Percentiles rank a stretch among this genome's conserved stretches.
These are phyloP conservation scores for Daldinia decipiens DNA, from an alignment of 495 filamentous ascomycete genomes.

Conservation along the genomic window DNA sequence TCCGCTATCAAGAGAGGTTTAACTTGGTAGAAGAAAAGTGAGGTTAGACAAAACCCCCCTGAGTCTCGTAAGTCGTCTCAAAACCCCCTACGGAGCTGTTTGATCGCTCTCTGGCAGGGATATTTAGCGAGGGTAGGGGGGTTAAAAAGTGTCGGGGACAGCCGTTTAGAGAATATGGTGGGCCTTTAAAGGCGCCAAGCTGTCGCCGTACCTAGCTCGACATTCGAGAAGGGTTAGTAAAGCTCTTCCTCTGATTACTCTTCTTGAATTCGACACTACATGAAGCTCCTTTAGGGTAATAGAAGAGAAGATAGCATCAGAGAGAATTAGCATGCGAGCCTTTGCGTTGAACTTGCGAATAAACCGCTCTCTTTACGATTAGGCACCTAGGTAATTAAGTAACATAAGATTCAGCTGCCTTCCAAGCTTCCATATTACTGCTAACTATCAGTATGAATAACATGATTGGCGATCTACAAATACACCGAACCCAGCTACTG, in stretches of 20 bases:
- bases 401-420: not conserved
- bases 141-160: slow-evolving; percentile 13
- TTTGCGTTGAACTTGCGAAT: not conserved
- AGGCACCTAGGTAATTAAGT: not conserved
- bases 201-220: slow-evolving; percentile 23
- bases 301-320: not conserved
- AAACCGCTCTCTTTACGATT: not conserved
- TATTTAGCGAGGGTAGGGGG: slow-evolving; percentile 28
- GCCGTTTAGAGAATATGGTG: slow-evolving; percentile 35
- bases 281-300: not conserved
- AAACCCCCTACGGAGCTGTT: slow-evolving; percentile 31
- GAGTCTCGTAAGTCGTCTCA: slow-evolving; percentile 47
- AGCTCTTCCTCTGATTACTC: too few species aligned
- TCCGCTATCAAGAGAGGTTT: slow-evolving; percentile 11
- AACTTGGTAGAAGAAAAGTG: slow-evolving; percentile 3
- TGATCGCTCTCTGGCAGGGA: slow-evolving; percentile 31
- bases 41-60: slow-evolving; percentile 38
- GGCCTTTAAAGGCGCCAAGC: slow-evolving; percentile 25
- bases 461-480: not conserved
- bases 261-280: slow-evolving; percentile 7
- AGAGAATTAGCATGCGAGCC: not conserved
- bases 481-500: slow-evolving; percentile 37
- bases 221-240: slow-evolving; percentile 6
- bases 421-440: not conserved
- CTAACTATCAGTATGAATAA: not conserved